phyloP scores from a whole-genome alignment of 192 early-diverging fungal species.

The Phlyctochytrium arcticum region DNA sequence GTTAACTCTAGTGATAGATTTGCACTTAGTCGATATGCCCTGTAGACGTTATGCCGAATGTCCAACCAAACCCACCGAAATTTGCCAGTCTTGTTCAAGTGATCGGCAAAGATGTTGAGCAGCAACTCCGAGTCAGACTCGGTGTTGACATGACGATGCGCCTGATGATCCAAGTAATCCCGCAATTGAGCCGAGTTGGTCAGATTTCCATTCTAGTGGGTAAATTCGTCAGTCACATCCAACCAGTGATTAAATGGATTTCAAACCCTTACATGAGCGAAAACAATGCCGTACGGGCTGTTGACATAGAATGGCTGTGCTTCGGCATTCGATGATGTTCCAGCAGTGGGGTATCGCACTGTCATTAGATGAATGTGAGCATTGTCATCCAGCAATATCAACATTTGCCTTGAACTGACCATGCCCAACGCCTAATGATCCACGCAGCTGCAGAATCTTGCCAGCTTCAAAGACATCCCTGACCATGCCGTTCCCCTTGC shows the following conservation, averaged over 20 bases:
- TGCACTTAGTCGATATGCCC: too few species aligned
- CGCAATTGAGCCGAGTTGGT: conserved; percentile 89
- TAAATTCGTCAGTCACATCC: not conserved
- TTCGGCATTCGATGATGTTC: conserved; percentile 91
- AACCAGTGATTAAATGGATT: not conserved
- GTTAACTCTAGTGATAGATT: conserved; percentile 74
- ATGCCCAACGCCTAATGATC: conserved; percentile 93
- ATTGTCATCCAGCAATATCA: too few species aligned
- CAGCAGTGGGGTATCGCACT: conserved; percentile 99
- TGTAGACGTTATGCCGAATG: too few species aligned
- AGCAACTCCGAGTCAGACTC: conserved; percentile 99
- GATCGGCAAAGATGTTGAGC: conserved; percentile 95
- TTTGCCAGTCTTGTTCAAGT: conserved; percentile 97
- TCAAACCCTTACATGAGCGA: conserved; percentile 76
- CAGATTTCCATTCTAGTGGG: conserved; percentile 88
- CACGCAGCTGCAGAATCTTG: conserved; percentile 72
- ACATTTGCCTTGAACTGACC: too few species aligned
- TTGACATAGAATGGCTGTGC: conserved; percentile 99
- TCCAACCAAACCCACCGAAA: conserved; percentile 58
- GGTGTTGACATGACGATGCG: conserved; percentile 99
- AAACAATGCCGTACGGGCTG: conserved; percentile 94
- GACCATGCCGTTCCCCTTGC: conserved; percentile 99
- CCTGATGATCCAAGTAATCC: conserved; percentile 85
- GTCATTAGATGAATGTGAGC: too few species aligned
- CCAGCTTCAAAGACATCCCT: conserved; percentile 89